These are phyloP conservation scores for Ramalina peruviana DNA, from an alignment of 495 filamentous ascomycete species.

Conservation along the genomic window DNA sequence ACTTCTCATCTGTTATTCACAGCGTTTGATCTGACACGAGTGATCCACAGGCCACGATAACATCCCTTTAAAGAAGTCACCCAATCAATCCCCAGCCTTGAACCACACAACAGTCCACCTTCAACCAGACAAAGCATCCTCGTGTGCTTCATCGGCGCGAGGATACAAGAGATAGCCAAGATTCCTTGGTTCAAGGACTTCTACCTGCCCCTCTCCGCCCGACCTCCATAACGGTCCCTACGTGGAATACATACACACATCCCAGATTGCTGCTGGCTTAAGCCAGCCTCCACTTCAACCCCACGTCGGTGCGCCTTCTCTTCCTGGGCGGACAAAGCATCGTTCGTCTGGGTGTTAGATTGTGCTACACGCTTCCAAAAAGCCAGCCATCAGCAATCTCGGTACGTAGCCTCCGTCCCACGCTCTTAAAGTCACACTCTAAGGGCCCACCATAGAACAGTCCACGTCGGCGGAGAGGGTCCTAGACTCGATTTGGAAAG, in stretches of 20 bases:
- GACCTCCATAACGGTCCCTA: conserved; percentile 69
- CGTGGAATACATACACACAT: conserved; percentile 25
- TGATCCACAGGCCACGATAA: conserved; percentile 69
- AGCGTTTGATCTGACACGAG: conserved; percentile 2
- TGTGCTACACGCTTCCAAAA: conserved; percentile 42
- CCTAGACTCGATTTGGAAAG: conserved; percentile 16
- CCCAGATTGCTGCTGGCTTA: conserved; percentile 36
- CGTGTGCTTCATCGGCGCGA: conserved; percentile 77
- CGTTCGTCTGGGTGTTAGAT: conserved; percentile 77
- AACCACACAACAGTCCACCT: conserved; percentile 17
- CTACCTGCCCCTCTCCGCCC: conserved; percentile 67
- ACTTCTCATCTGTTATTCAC: neutral
- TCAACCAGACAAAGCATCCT: conserved; percentile 47
- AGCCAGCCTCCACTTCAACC: conserved; percentile 18
- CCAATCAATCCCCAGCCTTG: conserved; percentile 10
- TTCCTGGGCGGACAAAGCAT: conserved; percentile 76
- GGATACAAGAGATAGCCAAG: conserved; percentile 51
- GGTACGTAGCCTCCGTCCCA: neutral
- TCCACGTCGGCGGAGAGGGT: conserved; percentile 2
- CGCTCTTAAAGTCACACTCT: neutral
- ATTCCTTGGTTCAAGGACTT: conserved; percentile 77
- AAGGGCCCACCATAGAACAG: neutral
- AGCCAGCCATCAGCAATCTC: neutral
- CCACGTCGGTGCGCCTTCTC: conserved; percentile 72
- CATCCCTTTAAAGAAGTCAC: conserved; percentile 31